Percentiles rank a stretch among this genome's conserved stretches.
Conservation (phyloP, 345 rosid species). For the Lepidium sativum region DNA sequence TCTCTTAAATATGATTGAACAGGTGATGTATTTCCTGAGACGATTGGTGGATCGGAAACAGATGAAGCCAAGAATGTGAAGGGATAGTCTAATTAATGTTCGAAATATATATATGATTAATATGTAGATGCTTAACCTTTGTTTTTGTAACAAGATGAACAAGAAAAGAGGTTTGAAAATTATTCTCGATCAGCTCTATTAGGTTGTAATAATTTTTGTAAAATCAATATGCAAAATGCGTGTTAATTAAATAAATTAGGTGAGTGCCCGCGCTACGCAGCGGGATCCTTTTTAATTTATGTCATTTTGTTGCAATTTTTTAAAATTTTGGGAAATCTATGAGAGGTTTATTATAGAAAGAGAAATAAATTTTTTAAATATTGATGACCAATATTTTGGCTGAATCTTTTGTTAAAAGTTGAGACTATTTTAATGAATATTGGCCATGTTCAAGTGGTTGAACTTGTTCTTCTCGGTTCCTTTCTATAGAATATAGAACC, state of each 20-base stretch:
- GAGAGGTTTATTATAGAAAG: no score
- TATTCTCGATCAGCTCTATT: not conserved
- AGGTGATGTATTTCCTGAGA: slow-evolving; percentile 62
- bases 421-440: no score
- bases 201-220: slow-evolving; percentile 9
- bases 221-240: not conserved
- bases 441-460: no score
- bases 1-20: slow-evolving; percentile 5
- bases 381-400: no score
- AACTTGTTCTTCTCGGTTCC: no score
- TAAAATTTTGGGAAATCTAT: no score
- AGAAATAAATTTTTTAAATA: no score
- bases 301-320: no score
- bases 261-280: no score
- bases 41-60: slow-evolving; percentile 54
- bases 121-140: slow-evolving; percentile 20
- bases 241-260: not conserved
- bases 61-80: slow-evolving; percentile 22
- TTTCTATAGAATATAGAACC: no score
- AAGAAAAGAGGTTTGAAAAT: not conserved
- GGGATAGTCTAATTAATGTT: not conserved
- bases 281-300: no score
- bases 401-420: no score
- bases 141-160: slow-evolving; percentile 16
- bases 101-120: not conserved